A percentile compares a stretch with the other conserved stretches of the same genome.
These are phyloP conservation scores for Polyplosphaeria fusca DNA, from an alignment of 495 filamentous ascomycete species.

Conservation along the genomic window DNA sequence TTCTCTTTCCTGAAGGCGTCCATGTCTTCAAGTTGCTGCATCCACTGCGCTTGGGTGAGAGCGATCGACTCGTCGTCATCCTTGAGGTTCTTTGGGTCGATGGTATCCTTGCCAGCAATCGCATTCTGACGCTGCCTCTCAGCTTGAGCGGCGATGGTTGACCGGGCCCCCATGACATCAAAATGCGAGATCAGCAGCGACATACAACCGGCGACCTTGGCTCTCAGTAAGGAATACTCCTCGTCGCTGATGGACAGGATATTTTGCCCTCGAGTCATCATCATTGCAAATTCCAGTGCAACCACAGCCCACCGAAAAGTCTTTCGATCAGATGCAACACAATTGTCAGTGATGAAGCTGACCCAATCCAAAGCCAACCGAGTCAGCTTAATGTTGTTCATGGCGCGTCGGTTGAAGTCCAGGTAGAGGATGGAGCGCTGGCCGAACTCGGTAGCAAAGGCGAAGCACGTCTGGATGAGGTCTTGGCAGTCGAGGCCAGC, in stretches of 20 bases:
- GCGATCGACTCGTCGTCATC: constrained; percentile 81
- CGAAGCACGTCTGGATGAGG: constrained; percentile 96
- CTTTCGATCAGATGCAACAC: constrained; percentile 87
- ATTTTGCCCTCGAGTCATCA: constrained; percentile 88
- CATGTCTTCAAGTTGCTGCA: constrained; percentile 65
- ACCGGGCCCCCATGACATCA: constrained; percentile 96
- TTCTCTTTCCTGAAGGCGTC: constrained; percentile 75
- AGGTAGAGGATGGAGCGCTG: constrained; percentile 90
- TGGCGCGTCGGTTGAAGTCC: constrained; percentile 85
- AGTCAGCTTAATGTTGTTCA: constrained; percentile 95
- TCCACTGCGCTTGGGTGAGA: constrained; percentile 68
- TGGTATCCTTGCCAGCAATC: constrained; percentile 67
- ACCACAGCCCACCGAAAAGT: constrained; percentile 97
- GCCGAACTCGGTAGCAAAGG: constrained; percentile 96
- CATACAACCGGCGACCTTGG: constrained; percentile 96
- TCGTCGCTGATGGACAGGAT: constrained; percentile 81
- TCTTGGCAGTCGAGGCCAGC: constrained; percentile 85
- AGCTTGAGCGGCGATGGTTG: constrained; percentile 84
- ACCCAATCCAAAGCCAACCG: constrained; percentile 94
- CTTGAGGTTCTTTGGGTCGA: constrained; percentile 71
- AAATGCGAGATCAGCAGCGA: constrained; percentile 96
- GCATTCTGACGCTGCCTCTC: constrained; percentile 81
- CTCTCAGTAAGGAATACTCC: constrained; percentile 75
- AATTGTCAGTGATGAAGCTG: constrained; percentile 96
- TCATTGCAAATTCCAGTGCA: constrained; percentile 94